These are phyloP conservation scores for Globisporangium orthogonon DNA, from an alignment of 352 stramenopile genomes.

Conservation along the genomic window DNA sequence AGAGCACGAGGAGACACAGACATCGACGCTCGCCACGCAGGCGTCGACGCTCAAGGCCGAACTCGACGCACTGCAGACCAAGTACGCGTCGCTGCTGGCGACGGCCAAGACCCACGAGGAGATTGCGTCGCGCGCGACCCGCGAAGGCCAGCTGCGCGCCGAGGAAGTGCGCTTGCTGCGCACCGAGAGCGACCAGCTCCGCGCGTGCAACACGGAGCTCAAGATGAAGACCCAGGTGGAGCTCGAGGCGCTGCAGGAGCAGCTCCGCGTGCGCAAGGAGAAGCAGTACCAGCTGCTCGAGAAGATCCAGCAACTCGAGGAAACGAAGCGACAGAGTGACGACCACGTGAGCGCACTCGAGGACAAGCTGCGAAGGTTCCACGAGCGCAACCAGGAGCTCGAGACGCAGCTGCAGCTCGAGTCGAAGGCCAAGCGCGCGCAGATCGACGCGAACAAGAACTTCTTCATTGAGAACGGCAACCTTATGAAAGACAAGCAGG, in stretches of 20 bases:
- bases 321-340: conserved; percentile 89
- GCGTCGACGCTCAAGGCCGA: conserved; percentile 60
- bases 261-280: conserved; percentile 94
- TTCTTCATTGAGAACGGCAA: conserved; percentile 85
- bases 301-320: conserved; percentile 94
- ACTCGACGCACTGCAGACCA: conserved; percentile 80
- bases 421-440: conserved; percentile 85
- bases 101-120: conserved; percentile 93
- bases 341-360: conserved; percentile 88
- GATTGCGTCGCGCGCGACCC: conserved; percentile 78
- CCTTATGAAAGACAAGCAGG: conserved; percentile 61
- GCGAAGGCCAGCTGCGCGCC: conserved; percentile 89
- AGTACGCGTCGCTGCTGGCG: conserved; percentile 87
- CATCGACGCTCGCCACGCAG: conserved; percentile 45
- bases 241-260: conserved; percentile 93
- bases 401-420: conserved; percentile 95
- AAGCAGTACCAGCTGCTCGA: conserved; percentile 97
- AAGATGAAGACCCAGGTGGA: conserved; percentile 95
- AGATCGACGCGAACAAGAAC: conserved; percentile 92
- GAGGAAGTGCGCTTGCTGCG: conserved; percentile 92
- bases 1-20: conserved; percentile 92
- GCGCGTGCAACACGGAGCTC: conserved; percentile 89
- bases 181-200: conserved; percentile 89
- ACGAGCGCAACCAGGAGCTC: conserved; percentile 88
- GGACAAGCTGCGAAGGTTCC: conserved; percentile 87